Conservation (phyloP, 1,284 basidiomycete genomes). For the Pseudozyma sp. region DNA sequence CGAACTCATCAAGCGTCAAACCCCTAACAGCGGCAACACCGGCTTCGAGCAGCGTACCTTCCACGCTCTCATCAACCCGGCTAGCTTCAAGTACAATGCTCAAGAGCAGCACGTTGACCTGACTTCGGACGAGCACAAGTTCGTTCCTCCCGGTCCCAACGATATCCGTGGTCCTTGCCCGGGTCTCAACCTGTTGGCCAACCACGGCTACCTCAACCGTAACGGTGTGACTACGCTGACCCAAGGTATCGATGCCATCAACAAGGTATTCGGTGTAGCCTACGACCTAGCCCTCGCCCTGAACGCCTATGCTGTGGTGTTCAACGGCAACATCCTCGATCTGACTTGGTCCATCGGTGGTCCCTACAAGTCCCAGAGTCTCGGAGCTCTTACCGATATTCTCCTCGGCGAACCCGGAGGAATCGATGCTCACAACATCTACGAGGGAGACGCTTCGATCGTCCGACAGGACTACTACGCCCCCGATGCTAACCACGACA, state of each 20-base stretch:
- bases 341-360: constrained; percentile 56
- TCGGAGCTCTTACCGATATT: constrained; percentile 44
- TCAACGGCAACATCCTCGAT: constrained; percentile 59
- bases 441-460: constrained; percentile 56
- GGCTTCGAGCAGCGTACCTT: constrained; percentile 39
- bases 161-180: constrained; percentile 60
- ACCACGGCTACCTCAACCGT: constrained; percentile 57
- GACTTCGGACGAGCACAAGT: constrained; percentile 55
- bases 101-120: constrained; percentile 49
- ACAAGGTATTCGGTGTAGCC: constrained; percentile 50
- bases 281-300: constrained; percentile 44
- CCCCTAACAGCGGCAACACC: constrained; percentile 5
- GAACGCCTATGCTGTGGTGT: constrained; percentile 55
- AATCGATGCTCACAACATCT: constrained; percentile 57
- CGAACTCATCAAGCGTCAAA: constrained; percentile 18
- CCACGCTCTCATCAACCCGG: constrained; percentile 46
- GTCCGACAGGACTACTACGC: constrained; percentile 55
- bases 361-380: constrained; percentile 30
- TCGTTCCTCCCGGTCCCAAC: constrained; percentile 46
- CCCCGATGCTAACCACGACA: constrained; percentile 52
- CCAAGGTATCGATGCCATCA: constrained; percentile 55
- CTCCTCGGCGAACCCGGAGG: constrained; percentile 46
- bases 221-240: constrained; percentile 47
- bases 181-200: constrained; percentile 54
- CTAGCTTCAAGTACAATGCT: constrained; percentile 50